Conservation (phyloP, 352 stramenopile species). For the Globisporangium canariense region DNA sequence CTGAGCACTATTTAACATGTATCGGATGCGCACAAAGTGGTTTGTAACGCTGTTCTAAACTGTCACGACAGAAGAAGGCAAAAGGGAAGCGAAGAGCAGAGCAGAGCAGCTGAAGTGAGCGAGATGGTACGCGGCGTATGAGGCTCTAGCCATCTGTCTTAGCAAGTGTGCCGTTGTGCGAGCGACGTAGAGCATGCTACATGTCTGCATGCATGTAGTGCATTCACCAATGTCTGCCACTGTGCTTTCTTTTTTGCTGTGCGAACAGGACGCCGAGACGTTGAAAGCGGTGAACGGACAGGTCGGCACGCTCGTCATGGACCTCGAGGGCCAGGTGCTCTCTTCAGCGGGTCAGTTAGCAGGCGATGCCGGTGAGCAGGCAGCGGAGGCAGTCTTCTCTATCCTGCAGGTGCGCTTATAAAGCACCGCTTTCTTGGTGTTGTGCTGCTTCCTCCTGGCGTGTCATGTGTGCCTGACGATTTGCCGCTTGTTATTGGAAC, state of each 20-base stretch:
- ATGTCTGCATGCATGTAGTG: not conserved
- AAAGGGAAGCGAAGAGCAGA: not conserved
- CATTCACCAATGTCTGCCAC: not conserved
- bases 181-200: not conserved
- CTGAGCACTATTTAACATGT: not conserved
- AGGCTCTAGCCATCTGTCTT: not conserved
- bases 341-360: slow-evolving; percentile 59
- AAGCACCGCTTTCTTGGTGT: not conserved
- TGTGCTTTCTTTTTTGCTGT: not conserved
- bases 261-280: slow-evolving; percentile 44
- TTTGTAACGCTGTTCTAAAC: not conserved
- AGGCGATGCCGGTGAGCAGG: slow-evolving; percentile 44
- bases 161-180: not conserved
- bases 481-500: not conserved
- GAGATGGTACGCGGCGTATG: not conserved
- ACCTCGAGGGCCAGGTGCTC: slow-evolving; percentile 54
- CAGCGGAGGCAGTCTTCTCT: slow-evolving; percentile 55
- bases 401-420: slow-evolving; percentile 44
- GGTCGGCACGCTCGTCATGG: slow-evolving; percentile 58
- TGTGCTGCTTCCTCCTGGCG: not conserved
- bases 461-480: slow-evolving; percentile 5
- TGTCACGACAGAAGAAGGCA: not conserved
- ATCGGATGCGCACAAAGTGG: not conserved
- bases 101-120: not conserved
- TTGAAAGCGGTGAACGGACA: slow-evolving; percentile 48